Evolutionary conservation across 164 flowering plant species (phyloP), one percentile per base, ranked within the genome.

Genomic region (grape (Vitis vinifera)): DNA sequence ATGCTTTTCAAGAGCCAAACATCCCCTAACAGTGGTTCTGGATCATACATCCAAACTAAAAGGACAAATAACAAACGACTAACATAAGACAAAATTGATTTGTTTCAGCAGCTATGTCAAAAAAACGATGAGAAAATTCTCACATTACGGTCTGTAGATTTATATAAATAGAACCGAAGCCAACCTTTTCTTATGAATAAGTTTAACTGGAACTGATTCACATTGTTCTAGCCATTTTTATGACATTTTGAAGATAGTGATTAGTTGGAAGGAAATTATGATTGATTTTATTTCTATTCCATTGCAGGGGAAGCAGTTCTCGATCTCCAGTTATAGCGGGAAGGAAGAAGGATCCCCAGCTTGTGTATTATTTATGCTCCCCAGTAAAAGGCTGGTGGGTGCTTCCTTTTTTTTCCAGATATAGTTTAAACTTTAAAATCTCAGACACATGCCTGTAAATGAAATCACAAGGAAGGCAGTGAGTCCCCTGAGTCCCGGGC

Each of bases 241-340:
- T 14, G 10, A 13, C 1, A 1, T 14, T 53, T 53, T 15, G 56
- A 12, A 10, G 7, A 11, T 53, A 10, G n/a, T 53, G 56, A 2
- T 53, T 14, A 15, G 15, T 53, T 10, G 56, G 56, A 12, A 53
- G 44, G 44, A 31, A 31, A 31, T 53, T 19, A 9, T 13, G 9
- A 48, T 48, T 68, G 16, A 17, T 44, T 1, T 10, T 60, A 15
- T 52, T 2, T 58, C 13, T 0, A 57, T 68, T 16, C 51, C 13
- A 4, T 66, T 74, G 67, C 79, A 82, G 82, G 82, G 55, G 85
- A 79, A 77, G 73, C 79, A 19, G 79, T 68, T 67, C 62, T 68
- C 11, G 77, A 74, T 62, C 64, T 66, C 30, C 78, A 70, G 31
- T 55, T 66, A 72, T 70, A 72, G 66, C 50, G 49, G 19, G 58